Evolutionary conservation across 306 rosid species (phyloP).

Genomic region (Aeschynomene evenia): DNA sequence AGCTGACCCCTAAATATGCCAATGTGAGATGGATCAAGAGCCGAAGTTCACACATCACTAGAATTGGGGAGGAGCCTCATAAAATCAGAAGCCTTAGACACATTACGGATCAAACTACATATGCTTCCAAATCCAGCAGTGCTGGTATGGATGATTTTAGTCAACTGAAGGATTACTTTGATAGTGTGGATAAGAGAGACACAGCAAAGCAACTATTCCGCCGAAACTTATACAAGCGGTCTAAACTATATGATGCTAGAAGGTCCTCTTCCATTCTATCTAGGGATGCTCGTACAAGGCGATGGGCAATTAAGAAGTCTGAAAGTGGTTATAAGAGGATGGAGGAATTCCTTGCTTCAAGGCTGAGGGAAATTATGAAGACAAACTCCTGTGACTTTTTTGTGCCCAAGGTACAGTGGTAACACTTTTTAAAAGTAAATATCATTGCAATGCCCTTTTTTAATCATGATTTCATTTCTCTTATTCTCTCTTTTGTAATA

Average conservation of each 20-base stretch:
- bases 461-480: conserved; percentile 8
- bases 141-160: conserved; percentile 81
- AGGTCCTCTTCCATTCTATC: conserved; percentile 94
- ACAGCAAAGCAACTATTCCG: conserved; percentile 74
- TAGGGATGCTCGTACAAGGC: conserved; percentile 97
- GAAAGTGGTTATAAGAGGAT: conserved; percentile 91
- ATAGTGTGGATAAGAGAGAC: conserved; percentile 95
- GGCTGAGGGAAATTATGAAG: conserved; percentile 88
- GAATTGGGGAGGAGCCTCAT: conserved; percentile 60
- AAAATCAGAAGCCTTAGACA: conserved; percentile 74
- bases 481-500: conserved; percentile 32
- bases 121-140: conserved; percentile 56
- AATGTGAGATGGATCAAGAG: conserved; percentile 83
- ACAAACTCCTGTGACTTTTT: conserved; percentile 77
- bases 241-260: conserved; percentile 95
- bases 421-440: background rate
- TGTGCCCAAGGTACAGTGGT: conserved; percentile 74
- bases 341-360: conserved; percentile 87
- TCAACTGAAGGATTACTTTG: conserved; percentile 85
- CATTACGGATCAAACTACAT: conserved; percentile 58
- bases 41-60: conserved; percentile 45
- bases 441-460: conserved; percentile 1
- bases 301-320: conserved; percentile 94
- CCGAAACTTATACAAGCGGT: conserved; percentile 85
- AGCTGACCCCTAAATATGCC: conserved; percentile 58